These are phyloP conservation scores for Ascoidea tarda DNA, from an alignment of 805 yeast species.

Conservation along the genomic window DNA sequence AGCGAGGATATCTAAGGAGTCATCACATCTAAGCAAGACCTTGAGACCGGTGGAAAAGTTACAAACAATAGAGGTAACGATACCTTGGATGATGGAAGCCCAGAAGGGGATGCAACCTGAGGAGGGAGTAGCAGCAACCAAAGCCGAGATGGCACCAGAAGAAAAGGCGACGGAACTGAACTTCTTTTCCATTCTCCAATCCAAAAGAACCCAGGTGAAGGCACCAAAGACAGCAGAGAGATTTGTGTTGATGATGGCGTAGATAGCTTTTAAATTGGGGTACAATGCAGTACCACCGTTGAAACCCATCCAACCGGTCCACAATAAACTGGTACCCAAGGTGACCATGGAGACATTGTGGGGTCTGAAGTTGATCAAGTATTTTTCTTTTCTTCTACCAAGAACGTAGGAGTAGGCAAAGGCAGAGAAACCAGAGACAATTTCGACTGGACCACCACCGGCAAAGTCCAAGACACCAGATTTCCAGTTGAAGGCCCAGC, in stretches of 20 bases:
- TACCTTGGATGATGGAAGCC: conserved; percentile 80
- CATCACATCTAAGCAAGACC: conserved; percentile 71
- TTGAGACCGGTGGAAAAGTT: conserved; percentile 84
- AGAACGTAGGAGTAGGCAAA: conserved; percentile 71
- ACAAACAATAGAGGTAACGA: conserved; percentile 70
- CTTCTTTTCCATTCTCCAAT: conserved; percentile 75
- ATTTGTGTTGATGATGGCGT: conserved; percentile 87
- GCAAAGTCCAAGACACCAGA: conserved; percentile 96
- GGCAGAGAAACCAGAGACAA: conserved; percentile 82
- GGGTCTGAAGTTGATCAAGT: conserved; percentile 57
- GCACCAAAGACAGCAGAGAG: conserved; percentile 85
- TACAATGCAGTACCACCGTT: conserved; percentile 81
- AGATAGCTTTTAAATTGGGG: conserved; percentile 73
- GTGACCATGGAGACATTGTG: conserved; percentile 89
- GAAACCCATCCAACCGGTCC: conserved; percentile 96
- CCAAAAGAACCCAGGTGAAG: conserved; percentile 81
- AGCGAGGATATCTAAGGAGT: conserved; percentile 90
- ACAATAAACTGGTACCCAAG: conserved; percentile 72
- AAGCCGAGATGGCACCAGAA: conserved; percentile 90
- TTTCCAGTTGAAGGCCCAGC: conserved; percentile 64
- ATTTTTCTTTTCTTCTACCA: conserved; percentile 44
- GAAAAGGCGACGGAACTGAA: conserved; percentile 94
- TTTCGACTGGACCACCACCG: conserved; percentile 97
- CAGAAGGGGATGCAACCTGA: conserved; percentile 85
- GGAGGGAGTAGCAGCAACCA: conserved; percentile 95